Base-by-base conservation (phyloP, 1,139 yeast species). In the Sugiyamaella neomexicana region DNA sequence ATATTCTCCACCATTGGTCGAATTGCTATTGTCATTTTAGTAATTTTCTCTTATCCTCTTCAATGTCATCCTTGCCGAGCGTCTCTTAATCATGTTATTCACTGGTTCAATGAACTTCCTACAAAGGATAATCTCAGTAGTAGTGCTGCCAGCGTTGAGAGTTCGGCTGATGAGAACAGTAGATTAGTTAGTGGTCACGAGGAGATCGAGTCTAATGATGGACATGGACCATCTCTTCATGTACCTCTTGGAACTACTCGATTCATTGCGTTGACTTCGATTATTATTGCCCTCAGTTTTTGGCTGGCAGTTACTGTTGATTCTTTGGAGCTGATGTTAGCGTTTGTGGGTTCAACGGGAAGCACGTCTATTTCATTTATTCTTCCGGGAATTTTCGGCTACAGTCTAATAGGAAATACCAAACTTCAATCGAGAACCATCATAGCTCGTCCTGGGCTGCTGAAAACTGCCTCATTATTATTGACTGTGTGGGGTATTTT, bases 341-440 rank as follows among this genome's bases (percentile, higher is more conserved):
- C 97, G 4, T 83, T 91, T 71, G 97, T 91, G 5, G 98, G 98
- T 1, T 86, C 96, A 2, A 91, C 97, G 0, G 98, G 98, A 0
- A 89, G 96, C 1, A 90, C 97, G 0, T 85, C 96, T 12, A 91
- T 91, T 56, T 88, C 97, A 13, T 91, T 91, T 68, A 90, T 91
- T 52, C 77, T 91, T 54, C 98, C 98, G 0, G 98, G 98, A 0
- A 75, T 90, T 37, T 91, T 91, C 70, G 96, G 95, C 10, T 89
- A 79, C 72, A 79, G 81, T 62, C 76, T 90, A 60, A 80, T 67
- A 38, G 60, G 60, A 27, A 53, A 46, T 20, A 52, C 54, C 38
- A 47, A 53, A 27, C 34, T 54, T 25, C 43, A 55, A 8, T 54
- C 59, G 8, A 55, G 53, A 0, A 60, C 58, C 16, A 36, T 53